Conservation (phyloP, 768 basidiomycete species). For the Tremella fuciformis region DNA sequence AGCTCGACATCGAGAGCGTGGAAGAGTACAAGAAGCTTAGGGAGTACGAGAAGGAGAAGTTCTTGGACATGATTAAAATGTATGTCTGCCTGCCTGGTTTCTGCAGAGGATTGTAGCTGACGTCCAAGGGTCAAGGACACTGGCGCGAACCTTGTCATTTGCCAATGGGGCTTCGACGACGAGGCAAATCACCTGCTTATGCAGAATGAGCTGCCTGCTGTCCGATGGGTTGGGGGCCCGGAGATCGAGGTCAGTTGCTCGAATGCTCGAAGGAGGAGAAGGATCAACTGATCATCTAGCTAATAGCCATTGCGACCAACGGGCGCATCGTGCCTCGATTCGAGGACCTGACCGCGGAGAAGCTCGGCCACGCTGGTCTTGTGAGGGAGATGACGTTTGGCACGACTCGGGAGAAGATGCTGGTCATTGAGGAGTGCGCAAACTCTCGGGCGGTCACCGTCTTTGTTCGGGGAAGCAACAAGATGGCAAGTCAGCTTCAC, state of each 20-base stretch:
- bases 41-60: conserved; percentile 94
- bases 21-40: conserved; percentile 95
- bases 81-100: conserved; percentile 11
- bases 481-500: conserved; percentile 68
- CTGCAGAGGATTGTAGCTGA: not conserved
- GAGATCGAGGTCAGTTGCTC: conserved; percentile 78
- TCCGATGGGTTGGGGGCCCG: conserved; percentile 98
- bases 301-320: conserved; percentile 97
- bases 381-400: conserved; percentile 95
- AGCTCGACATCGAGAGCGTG: conserved; percentile 91
- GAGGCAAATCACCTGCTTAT: conserved; percentile 97
- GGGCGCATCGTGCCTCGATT: conserved; percentile 98
- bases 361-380: conserved; percentile 87
- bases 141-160: conserved; percentile 96
- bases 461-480: conserved; percentile 95
- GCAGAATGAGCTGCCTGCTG: conserved; percentile 96
- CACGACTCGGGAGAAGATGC: conserved; percentile 98
- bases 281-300: conserved; percentile 55
- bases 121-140: conserved; percentile 75
- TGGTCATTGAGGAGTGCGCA: conserved; percentile 97
- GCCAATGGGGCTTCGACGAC: conserved; percentile 99
- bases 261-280: not conserved
- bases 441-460: conserved; percentile 94
- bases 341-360: conserved; percentile 85
- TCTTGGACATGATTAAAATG: conserved; percentile 88